phyloP scores from a whole-genome alignment of 371 early-diverging fungal species.

The Rhizomucor pusillus region DNA sequence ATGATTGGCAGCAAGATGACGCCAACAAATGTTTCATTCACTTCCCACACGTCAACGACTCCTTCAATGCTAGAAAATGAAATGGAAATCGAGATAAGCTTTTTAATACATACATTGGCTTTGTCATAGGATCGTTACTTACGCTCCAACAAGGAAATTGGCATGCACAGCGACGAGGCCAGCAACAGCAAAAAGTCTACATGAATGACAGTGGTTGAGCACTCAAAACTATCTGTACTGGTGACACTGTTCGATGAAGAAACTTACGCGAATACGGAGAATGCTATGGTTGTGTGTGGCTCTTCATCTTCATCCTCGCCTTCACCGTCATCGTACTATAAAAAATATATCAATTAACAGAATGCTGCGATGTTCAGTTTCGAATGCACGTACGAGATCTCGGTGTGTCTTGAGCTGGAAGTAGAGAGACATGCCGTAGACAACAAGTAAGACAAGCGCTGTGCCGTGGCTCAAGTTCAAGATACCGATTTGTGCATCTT shows the following conservation, averaged over 20 bases:
- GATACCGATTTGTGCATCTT: conserved; percentile 37
- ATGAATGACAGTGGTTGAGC: too few relatives aligned
- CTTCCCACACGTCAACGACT: conserved; percentile 58
- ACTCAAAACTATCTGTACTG: too few relatives aligned
- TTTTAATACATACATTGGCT: too few relatives aligned
- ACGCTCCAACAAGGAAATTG: conserved; percentile 76
- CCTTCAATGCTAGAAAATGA: conserved; percentile 67
- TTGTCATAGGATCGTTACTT: conserved; percentile 14
- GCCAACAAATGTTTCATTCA: conserved; percentile 83
- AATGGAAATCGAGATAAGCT: not conserved
- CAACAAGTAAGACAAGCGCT: conserved; percentile 73
- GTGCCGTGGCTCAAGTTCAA: conserved; percentile 68
- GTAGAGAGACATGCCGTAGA: conserved; percentile 71
- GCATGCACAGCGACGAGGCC: conserved; percentile 74
- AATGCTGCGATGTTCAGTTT: not conserved
- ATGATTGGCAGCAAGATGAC: conserved; percentile 86
- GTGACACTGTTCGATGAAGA: too few relatives aligned
- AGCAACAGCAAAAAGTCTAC: conserved; percentile 51
- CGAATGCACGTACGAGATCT: conserved; percentile 36
- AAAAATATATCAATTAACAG: conserved; percentile 24
- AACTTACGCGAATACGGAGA: conserved; percentile 34
- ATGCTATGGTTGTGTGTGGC: conserved; percentile 46
- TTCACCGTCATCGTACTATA: conserved; percentile 48
- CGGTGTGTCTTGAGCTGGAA: conserved; percentile 78
- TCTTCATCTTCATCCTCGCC: conserved; percentile 48